Evolutionary conservation across 2,329 filamentous ascomycete species (phyloP), one percentile per base, ranked within the genome.

Genomic region (Aspergillus caelatus): DNA sequence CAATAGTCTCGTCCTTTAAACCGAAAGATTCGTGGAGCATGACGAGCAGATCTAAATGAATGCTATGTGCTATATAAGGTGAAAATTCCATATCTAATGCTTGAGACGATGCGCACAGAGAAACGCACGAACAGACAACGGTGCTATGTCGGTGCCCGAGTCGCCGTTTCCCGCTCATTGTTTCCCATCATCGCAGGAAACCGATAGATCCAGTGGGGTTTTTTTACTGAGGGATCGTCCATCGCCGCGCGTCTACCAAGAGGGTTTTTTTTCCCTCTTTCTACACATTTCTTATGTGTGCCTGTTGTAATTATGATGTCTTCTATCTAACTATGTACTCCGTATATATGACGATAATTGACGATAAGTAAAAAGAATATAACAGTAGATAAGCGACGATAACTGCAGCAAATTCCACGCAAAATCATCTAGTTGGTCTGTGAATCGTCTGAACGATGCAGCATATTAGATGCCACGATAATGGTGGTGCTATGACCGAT

Each of bases 181-280:
- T 56, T 54, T 36, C 54, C 58, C 45, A 50, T 64, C 41, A 36
- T n/a, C 39, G 62, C 62, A 65, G 60, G 46, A 58, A 60, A 43
- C 48, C 30, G 60, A 64, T 60, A 61, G 57, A 60, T 66, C 48
- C 26, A 32, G 61, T 57, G 57, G 56, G 60, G 61, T 48, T 57
- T 62, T 21, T 14, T 61, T 39, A 61, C 52, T 56, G 63, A 67
- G 28, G 68, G 68, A 69, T 70, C 67, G 63, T 56, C 66, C 61
- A 60, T 62, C 60, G 65, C 65, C 62, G 65, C 66, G 64, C 63
- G 67, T 69, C 67, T 66, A 63, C 59, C 45, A 32, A 48, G 28
- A 52, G 45, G 28, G 32, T 16, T 41, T 41, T 7, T n/a, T n/a
- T 36, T n/a, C n/a, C 10, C 39, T 39, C 52, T 21, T 19, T 14